Conservation (phyloP, 2,329 filamentous ascomycete species). For the Lachnellula cervina region DNA sequence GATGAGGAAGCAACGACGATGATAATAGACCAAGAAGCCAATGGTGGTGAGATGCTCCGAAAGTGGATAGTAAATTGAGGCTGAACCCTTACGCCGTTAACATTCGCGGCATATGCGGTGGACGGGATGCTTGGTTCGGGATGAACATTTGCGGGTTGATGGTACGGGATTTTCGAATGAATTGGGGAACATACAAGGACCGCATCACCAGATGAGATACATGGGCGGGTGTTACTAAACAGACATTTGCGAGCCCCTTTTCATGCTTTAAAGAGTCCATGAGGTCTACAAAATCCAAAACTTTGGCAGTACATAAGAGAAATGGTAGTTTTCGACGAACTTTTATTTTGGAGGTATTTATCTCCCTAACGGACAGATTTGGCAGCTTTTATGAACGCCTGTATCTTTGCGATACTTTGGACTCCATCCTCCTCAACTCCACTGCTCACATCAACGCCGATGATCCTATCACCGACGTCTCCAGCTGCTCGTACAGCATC, state of each 20-base stretch:
- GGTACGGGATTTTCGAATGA: neutral
- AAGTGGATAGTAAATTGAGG: neutral
- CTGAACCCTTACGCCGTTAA: neutral
- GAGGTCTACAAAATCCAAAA: too few relatives aligned
- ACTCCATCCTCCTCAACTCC: slow-evolving; percentile 81
- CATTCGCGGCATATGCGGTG: neutral
- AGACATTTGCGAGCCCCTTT: too few relatives aligned
- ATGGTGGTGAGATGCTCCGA: too few relatives aligned
- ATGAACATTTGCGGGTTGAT: neutral
- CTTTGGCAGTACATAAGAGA: neutral
- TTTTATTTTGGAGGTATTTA: neutral
- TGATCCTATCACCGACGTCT: slow-evolving; percentile 54
- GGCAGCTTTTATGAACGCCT: slow-evolving; percentile 69
- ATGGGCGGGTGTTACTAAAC: too few relatives aligned
- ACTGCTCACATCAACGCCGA: slow-evolving; percentile 89
- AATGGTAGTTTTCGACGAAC: neutral
- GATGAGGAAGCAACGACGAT: too few relatives aligned
- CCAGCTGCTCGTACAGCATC: slow-evolving; percentile 60
- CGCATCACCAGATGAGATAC: too few relatives aligned
- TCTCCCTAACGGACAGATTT: slow-evolving; percentile 42
- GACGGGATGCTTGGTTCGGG: neutral
- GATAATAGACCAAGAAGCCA: too few relatives aligned
- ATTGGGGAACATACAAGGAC: neutral
- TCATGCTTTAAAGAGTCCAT: too few relatives aligned
- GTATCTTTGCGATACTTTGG: slow-evolving; percentile 78